Percentiles rank a stretch among this genome's conserved stretches.
phyloP scores from a whole-genome alignment of 2,329 filamentous ascomycete species.

The Aureobasidium vineae region DNA sequence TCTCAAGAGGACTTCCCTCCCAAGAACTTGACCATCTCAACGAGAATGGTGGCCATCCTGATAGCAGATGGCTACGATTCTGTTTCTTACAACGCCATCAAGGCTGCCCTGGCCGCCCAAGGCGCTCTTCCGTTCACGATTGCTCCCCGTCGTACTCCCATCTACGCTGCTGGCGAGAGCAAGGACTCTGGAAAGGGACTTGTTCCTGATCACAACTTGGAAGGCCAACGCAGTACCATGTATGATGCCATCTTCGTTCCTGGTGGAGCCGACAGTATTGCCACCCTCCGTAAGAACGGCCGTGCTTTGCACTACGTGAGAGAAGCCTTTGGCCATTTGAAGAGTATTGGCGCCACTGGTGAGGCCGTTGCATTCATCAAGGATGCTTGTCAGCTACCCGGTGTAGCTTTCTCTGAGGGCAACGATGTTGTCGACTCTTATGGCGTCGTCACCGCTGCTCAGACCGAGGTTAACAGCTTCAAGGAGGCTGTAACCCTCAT shows the following conservation, averaged over 20 bases:
- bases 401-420: conserved; percentile 51
- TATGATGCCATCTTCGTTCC: conserved; percentile 79
- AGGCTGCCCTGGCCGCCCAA: conserved; percentile 60
- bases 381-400: conserved; percentile 47
- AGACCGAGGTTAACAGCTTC: conserved; percentile 56
- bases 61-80: conserved; percentile 75
- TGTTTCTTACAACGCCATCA: conserved; percentile 63
- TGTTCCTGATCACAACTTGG: conserved; percentile 72
- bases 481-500: conserved; percentile 62
- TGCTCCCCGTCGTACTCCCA: conserved; percentile 62
- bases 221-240: conserved; percentile 75
- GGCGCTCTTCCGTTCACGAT: conserved; percentile 72
- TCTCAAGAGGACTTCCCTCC: conserved; percentile 69
- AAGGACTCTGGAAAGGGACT: conserved; percentile 55
- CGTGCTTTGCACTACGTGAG: conserved; percentile 73
- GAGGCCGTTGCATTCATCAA: conserved; percentile 66
- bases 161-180: conserved; percentile 61
- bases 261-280: conserved; percentile 63
- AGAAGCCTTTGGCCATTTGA: conserved; percentile 79
- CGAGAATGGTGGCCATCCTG: conserved; percentile 70
- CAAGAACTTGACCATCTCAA: conserved; percentile 63
- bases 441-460: conserved; percentile 69
- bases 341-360: conserved; percentile 72
- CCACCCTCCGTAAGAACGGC: conserved; percentile 65
- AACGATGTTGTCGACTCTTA: conserved; percentile 64